Conservation (phyloP, 192 early-diverging fungal genomes). For the Backusella macrospora region DNA sequence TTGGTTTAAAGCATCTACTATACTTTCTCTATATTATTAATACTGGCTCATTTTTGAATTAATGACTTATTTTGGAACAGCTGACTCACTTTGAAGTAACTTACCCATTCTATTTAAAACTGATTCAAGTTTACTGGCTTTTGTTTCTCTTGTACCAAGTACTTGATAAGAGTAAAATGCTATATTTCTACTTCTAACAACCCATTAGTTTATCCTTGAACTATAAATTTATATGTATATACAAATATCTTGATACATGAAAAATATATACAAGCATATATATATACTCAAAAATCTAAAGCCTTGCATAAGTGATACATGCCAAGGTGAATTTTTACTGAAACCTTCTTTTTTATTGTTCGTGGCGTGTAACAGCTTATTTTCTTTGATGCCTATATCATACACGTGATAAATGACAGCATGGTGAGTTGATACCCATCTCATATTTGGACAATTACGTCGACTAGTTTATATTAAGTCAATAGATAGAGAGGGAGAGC, state of each 20-base stretch:
- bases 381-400: not conserved
- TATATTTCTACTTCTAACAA: not conserved
- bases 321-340: not conserved
- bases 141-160: too few relatives aligned
- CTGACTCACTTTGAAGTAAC: too few relatives aligned
- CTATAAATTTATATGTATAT: not conserved
- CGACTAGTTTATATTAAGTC: not conserved
- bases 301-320: not conserved
- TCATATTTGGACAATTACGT: not conserved
- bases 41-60: too few relatives aligned
- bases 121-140: too few relatives aligned
- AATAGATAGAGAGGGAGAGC: not conserved
- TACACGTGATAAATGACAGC: conserved; percentile 8
- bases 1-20: too few relatives aligned
- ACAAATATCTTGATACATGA: not conserved
- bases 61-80: too few relatives aligned
- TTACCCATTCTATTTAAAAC: too few relatives aligned
- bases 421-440: not conserved
- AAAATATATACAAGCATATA: not conserved
- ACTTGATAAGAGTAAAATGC: too few relatives aligned
- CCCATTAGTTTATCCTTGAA: not conserved
- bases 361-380: not conserved
- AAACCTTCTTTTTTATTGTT: not conserved
- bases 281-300: not conserved
- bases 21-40: too few relatives aligned